These are phyloP conservation scores for Microdochium paspali DNA, from an alignment of 2,329 filamentous ascomycete genomes.

Conservation along the genomic window DNA sequence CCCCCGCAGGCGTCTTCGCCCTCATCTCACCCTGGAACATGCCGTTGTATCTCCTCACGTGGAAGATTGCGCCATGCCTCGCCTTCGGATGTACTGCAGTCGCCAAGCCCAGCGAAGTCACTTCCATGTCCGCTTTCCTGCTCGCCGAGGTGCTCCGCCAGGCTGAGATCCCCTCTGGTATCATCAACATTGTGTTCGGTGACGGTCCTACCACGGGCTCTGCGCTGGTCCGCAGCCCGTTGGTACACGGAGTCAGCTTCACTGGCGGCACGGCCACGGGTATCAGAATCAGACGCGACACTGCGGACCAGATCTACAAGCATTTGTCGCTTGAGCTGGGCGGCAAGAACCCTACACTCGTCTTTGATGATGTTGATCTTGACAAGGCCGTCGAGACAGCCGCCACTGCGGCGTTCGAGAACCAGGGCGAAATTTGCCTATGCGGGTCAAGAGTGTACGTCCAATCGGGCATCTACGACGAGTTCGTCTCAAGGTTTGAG, in stretches of 20 bases:
- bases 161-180: conserved; percentile 16
- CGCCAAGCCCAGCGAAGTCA: conserved; percentile 23
- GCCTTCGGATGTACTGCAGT: conserved; percentile 25
- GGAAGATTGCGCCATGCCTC: conserved; percentile 24
- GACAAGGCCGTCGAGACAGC: conserved; percentile 43
- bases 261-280: conserved; percentile 22
- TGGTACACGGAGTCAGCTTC: conserved; percentile 20
- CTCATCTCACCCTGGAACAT: conserved; percentile 25
- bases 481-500: conserved; percentile 13
- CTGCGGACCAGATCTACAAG: conserved; percentile 20
- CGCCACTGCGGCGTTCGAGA: conserved; percentile 19
- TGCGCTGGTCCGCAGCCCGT: conserved; percentile 14
- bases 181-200: conserved; percentile 22
- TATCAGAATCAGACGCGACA: conserved; percentile 18
- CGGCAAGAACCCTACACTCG: conserved; percentile 41
- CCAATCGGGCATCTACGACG: conserved; percentile 35
- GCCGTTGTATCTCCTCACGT: conserved; percentile 23
- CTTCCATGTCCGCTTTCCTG: conserved; percentile 20
- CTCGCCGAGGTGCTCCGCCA: conserved; percentile 13
- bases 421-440: conserved; percentile 23
- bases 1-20: conserved; percentile 21
- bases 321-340: conserved; percentile 25
- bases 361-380: conserved; percentile 42
- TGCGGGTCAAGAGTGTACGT: conserved; percentile 39
- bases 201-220: conserved; percentile 20